Evolutionary conservation across 768 basidiomycete species (phyloP).

Genomic region (Leccinum barrowsii): DNA sequence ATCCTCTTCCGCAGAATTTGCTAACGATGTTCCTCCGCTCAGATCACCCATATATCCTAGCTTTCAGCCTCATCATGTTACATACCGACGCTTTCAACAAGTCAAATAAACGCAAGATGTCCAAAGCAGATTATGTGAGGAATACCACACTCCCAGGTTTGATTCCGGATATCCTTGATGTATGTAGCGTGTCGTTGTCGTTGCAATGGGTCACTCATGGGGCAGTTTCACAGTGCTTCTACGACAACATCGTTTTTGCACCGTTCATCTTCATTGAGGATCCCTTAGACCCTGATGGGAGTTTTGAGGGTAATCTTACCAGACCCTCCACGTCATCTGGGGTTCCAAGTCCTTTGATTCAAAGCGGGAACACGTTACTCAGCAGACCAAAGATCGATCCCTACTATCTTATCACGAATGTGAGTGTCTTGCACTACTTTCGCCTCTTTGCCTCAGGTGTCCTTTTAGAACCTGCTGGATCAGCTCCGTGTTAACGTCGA

Average conservation of each 20-base stretch:
- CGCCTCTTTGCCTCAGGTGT: slow-evolving; percentile 6
- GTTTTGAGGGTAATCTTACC: slow-evolving; percentile 38
- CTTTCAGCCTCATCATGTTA: slow-evolving; percentile 97
- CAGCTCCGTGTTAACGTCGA: slow-evolving; percentile 69
- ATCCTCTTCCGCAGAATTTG: background rate
- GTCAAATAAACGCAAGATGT: slow-evolving; percentile 97
- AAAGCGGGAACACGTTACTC: slow-evolving; percentile 38
- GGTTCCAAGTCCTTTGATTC: slow-evolving; percentile 28
- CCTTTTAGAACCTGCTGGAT: slow-evolving; percentile 55
- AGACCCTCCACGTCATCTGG: slow-evolving; percentile 37
- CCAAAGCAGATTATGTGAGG: slow-evolving; percentile 88
- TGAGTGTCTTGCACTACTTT: slow-evolving; percentile 31
- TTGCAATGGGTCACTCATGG: slow-evolving; percentile 2
- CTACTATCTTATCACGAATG: slow-evolving; percentile 85
- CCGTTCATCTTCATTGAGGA: slow-evolving; percentile 98
- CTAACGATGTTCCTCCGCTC: slow-evolving; percentile 1
- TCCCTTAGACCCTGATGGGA: slow-evolving; percentile 63
- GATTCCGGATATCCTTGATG: slow-evolving; percentile 79
- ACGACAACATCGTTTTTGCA: slow-evolving; percentile 93
- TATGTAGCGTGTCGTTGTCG: slow-evolving; percentile 35
- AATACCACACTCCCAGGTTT: slow-evolving; percentile 89
- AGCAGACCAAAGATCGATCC: slow-evolving; percentile 79
- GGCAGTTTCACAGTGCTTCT: slow-evolving; percentile 65
- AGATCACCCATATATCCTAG: slow-evolving; percentile 95
- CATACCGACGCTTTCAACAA: slow-evolving; percentile 99